Conservation (phyloP, 345 rosid genomes). For the Camelina laxa region DNA sequence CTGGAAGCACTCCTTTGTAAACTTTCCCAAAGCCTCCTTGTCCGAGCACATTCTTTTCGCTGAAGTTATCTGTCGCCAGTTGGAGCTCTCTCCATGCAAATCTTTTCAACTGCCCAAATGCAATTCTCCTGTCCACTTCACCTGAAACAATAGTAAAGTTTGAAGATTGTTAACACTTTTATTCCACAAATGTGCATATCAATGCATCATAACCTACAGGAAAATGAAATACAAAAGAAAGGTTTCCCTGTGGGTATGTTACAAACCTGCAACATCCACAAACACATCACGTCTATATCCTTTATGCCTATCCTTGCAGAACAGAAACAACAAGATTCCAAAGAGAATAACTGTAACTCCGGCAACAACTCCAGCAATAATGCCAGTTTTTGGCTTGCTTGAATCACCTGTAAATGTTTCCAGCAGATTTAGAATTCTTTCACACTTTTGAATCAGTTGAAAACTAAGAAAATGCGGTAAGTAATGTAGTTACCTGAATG, state of each 20-base stretch:
- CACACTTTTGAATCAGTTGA: neutral
- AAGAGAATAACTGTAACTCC: conserved; percentile 57
- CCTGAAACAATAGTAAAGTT: conserved; percentile 51
- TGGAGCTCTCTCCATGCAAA: conserved; percentile 95
- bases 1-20: conserved; percentile 84
- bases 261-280: conserved; percentile 91
- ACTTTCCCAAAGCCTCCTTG: conserved; percentile 99
- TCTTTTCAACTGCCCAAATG: conserved; percentile 91
- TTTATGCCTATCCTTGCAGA: conserved; percentile 66
- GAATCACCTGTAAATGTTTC: conserved; percentile 55
- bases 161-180: conserved; percentile 14
- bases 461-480: neutral
- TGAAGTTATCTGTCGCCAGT: conserved; percentile 84
- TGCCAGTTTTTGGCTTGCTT: conserved; percentile 64
- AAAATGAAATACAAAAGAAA: neutral
- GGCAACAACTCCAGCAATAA: conserved; percentile 72
- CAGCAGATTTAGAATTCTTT: conserved; percentile 1
- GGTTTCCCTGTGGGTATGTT: neutral
- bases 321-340: conserved; percentile 58
- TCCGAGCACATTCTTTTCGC: conserved; percentile 84
- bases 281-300: conserved; percentile 76
- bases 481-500: conserved; percentile 59
- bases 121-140: conserved; percentile 92
- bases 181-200: neutral
- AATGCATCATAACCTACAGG: neutral